Base-by-base conservation (phyloP, 2,329 filamentous ascomycete species). In the Pseudogymnoascus sp. region DNA sequence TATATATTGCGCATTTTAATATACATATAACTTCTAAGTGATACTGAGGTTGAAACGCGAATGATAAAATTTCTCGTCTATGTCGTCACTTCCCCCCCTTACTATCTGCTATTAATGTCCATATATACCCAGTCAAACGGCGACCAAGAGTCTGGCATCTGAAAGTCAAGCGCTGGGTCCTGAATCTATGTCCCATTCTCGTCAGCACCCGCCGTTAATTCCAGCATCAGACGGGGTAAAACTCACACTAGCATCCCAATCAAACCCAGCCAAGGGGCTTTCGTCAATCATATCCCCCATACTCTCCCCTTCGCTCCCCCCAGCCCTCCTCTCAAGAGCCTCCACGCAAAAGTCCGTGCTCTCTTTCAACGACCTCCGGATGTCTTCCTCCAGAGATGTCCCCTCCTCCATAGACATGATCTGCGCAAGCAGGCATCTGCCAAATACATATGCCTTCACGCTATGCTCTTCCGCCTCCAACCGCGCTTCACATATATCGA, bases 391-490 rank as follows among this genome's bases (percentile, higher is more conserved):
- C 5, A 56, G n/a, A 6, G 37, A 41, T 37, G 14, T 63, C 6
- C 62, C 62, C 2, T 31, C 22, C 37, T 63, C 62, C 46, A 62
- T 26, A 31, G 35, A 74, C 43, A 75, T 73, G 2, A 73, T 71
- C 62, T 79, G 73, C 0, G 73, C 76, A 16, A 76, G 61, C 2
- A 76, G 70, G 71, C 77, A 76, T 12, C 62, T 67, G 2, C 76
- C 56, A 53, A 77, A 77, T 69, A 77, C 72, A n/a, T 75, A 73
- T 2, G 63, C 67, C 67, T 78, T 78, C 61, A 78, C 71, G 16
- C 77, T 78, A 0, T 75, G 78, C 66, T 79, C 77, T 19, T 75
- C 77, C 22, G 70, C 68, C 61, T 73, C 74, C 1, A 78, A 69
- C 0, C 71, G 41, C 3, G 71, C 70, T 3, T 71, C 59, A 53